Evolutionary conservation across 2,329 filamentous ascomycete species (phyloP).

Genomic region (Penicillium rolfsii): DNA sequence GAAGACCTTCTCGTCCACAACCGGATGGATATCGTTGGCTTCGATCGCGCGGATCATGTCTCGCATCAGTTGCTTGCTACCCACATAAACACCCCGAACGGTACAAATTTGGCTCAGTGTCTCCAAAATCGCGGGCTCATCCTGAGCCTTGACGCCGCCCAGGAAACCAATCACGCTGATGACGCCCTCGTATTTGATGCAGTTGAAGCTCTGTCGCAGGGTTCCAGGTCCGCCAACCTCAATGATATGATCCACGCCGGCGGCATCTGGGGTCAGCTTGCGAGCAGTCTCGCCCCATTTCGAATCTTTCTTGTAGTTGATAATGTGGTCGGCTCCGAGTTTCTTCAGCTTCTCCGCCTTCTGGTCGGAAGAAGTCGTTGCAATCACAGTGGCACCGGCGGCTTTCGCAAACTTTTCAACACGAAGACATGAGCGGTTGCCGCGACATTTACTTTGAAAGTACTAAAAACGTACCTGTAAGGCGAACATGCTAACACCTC

Average conservation of each 20-base stretch:
- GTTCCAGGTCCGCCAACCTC: conserved; percentile 70
- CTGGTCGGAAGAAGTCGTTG: conserved; percentile 60
- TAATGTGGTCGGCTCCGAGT: conserved; percentile 60
- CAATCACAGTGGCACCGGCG: conserved; percentile 58
- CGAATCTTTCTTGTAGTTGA: conserved; percentile 63
- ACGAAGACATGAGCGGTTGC: neutral
- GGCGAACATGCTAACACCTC: conserved; percentile 62
- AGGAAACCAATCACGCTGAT: conserved; percentile 63
- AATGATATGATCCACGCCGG: conserved; percentile 64
- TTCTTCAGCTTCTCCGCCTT: conserved; percentile 58
- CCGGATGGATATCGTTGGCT: conserved; percentile 61
- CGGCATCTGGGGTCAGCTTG: conserved; percentile 51
- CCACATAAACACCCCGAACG: conserved; percentile 61
- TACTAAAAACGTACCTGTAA: conserved; percentile 48
- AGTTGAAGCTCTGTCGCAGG: conserved; percentile 59
- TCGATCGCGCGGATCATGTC: conserved; percentile 64
- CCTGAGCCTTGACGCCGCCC: conserved; percentile 51
- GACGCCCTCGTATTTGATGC: conserved; percentile 58
- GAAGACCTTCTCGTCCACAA: conserved; percentile 63
- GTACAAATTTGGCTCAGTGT: conserved; percentile 56
- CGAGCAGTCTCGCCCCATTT: conserved; percentile 65
- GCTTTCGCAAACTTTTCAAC: conserved; percentile 52
- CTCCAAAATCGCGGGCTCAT: conserved; percentile 58
- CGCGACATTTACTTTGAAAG: neutral
- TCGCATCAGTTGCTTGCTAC: conserved; percentile 59